Base-by-base conservation (phyloP, 331 rosid genomes). In the Quercus tomentella region DNA sequence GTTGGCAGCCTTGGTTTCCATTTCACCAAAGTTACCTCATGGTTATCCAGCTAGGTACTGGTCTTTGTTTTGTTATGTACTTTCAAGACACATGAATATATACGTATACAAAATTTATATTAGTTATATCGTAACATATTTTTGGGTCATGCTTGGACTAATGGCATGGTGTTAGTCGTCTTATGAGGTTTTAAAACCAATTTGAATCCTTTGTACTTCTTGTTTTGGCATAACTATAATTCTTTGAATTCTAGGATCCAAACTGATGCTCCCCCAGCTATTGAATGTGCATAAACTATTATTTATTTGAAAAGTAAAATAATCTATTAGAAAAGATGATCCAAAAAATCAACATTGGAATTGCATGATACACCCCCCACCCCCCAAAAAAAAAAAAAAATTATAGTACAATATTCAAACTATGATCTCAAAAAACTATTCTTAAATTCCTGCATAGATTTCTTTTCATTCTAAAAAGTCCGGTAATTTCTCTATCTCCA, bases 31-130 rank as follows among this genome's bases (percentile, higher is more conserved):
- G 81, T 80, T 95, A 75, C 99, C 93, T 71, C 97, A 93, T 83
- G 99, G 99, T 83, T 95, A 91, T 84, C 99, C 99, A 11, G 84
- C 99, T 70, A 89, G 97, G 99, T 95, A 88, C 77, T 49, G 84
- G 56, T 65, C 72, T 72, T 61, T 37, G 45, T 70, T 66, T 49
- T 77, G 55, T 45, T 57, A 15, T 56, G 8, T 14, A 21, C 66
- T 54, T 81, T 78, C 23, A 54, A 55, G 60, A 43, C 28, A 5
- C 16, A 23, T 23, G 14, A 26, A 60, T 2, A 60, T 5, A 22
- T 23, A 60, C 16, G 1, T 60, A 60, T 60, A 0, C 16, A 7
- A 21, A 23, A 60, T 21, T 9, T 60, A 58, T 60, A 23, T 49
- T 49, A 49, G 16, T 49, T 49, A 14, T 49, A 49, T 49, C 2